These are phyloP conservation scores for Asterophora parasitica DNA, from an alignment of 768 basidiomycete genomes.

Conservation along the genomic window DNA sequence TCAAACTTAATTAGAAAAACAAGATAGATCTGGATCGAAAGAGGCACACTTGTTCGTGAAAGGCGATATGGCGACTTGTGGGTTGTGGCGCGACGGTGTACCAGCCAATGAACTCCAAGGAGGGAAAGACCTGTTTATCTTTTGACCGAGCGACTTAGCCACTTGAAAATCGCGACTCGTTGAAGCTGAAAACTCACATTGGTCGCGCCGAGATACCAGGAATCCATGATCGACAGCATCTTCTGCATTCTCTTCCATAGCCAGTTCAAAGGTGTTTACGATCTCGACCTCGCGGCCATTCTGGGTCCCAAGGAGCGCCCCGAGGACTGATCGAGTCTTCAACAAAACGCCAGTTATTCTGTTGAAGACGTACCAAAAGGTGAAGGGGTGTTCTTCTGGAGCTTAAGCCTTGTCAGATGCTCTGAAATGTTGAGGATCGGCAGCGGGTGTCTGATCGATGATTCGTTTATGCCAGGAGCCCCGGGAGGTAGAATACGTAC, in stretches of 20 bases:
- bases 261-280: slow-evolving; percentile 93
- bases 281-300: slow-evolving; percentile 95
- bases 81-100: slow-evolving; percentile 84
- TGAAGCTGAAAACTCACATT: slow-evolving; percentile 49
- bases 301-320: slow-evolving; percentile 91
- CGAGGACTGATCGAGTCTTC: slow-evolving; percentile 57
- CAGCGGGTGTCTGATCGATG: slow-evolving; percentile 75
- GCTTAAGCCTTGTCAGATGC: slow-evolving; percentile 80
- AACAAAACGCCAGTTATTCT: background rate
- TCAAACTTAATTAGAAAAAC: background rate
- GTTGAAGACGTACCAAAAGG: slow-evolving; percentile 56
- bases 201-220: slow-evolving; percentile 76
- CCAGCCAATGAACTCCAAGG: slow-evolving; percentile 97
- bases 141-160: slow-evolving; percentile 10
- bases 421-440: slow-evolving; percentile 97
- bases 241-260: slow-evolving; percentile 47
- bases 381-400: slow-evolving; percentile 56
- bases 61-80: slow-evolving; percentile 65
- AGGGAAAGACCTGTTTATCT: slow-evolving; percentile 99
- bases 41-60: slow-evolving; percentile 75
- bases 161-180: slow-evolving; percentile 2
- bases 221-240: slow-evolving; percentile 76
- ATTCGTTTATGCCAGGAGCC: slow-evolving; percentile 7
- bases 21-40: background rate
- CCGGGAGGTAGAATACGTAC: slow-evolving; percentile 35